phyloP scores from a whole-genome alignment of 768 basidiomycete genomes.

The Ramaria sp. region DNA sequence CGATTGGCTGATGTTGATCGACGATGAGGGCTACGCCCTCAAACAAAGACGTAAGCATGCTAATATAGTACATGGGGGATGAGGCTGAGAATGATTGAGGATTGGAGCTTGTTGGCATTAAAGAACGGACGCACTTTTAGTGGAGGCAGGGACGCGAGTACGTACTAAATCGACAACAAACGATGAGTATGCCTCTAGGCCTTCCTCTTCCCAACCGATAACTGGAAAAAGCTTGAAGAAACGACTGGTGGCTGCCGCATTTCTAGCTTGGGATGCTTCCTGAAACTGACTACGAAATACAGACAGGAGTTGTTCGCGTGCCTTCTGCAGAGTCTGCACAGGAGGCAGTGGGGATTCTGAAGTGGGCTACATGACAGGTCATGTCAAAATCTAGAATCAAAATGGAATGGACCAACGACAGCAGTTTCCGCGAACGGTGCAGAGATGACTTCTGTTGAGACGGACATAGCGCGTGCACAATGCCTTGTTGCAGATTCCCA shows the following conservation, averaged over 20 bases:
- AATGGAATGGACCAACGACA: constrained; percentile 49
- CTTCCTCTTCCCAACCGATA: constrained; percentile 89
- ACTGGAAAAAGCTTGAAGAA: constrained; percentile 97
- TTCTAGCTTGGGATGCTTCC: constrained; percentile 67
- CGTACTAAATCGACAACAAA: constrained; percentile 90
- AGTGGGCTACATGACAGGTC: constrained; percentile 55
- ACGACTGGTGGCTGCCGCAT: constrained; percentile 79
- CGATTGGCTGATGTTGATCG: constrained; percentile 94
- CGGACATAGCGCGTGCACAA: constrained; percentile 82
- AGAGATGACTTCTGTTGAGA: constrained; percentile 66
- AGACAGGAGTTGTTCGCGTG: constrained; percentile 61
- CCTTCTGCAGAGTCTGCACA: constrained; percentile 63
- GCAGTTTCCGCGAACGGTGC: constrained; percentile 80
- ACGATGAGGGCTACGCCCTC: constrained; percentile 94
- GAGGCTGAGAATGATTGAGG: constrained; percentile 44
- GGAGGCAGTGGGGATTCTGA: constrained; percentile 82
- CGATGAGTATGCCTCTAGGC: constrained; percentile 81
- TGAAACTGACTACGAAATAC: constrained; percentile 77
- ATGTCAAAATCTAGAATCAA: not conserved
- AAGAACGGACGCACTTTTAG: constrained; percentile 52
- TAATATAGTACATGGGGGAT: constrained; percentile 86
- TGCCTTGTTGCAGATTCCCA: constrained; percentile 94
- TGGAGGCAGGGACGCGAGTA: constrained; percentile 62
- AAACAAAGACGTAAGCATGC: constrained; percentile 81
- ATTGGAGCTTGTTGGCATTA: not conserved